Evolutionary conservation across 371 early-diverging fungal species (phyloP).

Genomic region (Rhizopus stolonifer): DNA sequence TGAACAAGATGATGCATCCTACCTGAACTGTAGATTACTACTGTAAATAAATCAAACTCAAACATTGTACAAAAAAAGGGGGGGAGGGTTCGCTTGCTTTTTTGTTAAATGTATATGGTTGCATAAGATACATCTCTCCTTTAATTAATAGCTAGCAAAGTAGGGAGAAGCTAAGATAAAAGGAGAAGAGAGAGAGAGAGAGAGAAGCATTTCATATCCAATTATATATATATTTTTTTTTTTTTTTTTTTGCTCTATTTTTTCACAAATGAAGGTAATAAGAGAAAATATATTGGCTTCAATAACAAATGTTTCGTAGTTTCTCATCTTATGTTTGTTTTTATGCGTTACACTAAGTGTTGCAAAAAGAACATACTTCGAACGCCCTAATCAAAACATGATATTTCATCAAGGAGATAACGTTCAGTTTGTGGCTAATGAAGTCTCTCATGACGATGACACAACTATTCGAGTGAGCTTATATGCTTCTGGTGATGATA

Average conservation of each 20-base stretch:
- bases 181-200: too few relatives aligned
- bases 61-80: too few relatives aligned
- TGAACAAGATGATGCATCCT: too few relatives aligned
- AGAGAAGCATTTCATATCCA: too few relatives aligned
- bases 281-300: background rate
- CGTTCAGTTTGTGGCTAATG: conserved; percentile 4
- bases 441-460: conserved; percentile 12
- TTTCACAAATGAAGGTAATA: background rate
- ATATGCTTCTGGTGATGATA: conserved; percentile 4
- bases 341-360: background rate
- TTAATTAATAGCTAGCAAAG: too few relatives aligned
- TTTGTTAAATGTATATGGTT: too few relatives aligned
- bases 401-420: background rate
- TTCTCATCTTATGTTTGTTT: background rate
- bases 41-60: too few relatives aligned
- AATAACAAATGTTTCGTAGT: background rate
- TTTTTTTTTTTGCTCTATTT: background rate
- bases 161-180: too few relatives aligned
- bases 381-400: background rate
- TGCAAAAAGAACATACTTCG: conserved; percentile 5
- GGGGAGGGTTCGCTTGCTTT: too few relatives aligned
- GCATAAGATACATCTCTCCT: too few relatives aligned
- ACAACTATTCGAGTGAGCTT: conserved; percentile 8
- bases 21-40: too few relatives aligned
- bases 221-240: background rate